phyloP scores from a whole-genome alignment of 78 protist genomes.

The Abeoforma whisleri region DNA sequence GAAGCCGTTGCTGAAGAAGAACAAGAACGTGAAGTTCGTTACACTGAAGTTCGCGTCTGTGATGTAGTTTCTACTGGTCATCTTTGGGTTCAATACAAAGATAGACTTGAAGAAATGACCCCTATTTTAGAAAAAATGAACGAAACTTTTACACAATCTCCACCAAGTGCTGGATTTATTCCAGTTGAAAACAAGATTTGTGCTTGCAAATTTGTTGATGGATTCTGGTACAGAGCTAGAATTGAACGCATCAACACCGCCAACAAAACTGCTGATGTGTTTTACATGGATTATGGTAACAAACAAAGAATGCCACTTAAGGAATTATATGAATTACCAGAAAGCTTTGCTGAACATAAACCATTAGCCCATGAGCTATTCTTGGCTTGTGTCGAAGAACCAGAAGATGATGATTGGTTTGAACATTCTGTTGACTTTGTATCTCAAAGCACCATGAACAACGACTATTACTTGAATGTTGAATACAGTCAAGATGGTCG shows the following conservation, averaged over 20 bases:
- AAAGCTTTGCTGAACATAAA: neutral
- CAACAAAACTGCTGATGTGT: neutral
- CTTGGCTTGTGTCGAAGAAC: slow-evolving; percentile 28
- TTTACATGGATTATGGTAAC: slow-evolving; percentile 41
- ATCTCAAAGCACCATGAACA: neutral
- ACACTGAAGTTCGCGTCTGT: neutral
- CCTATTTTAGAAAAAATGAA: neutral
- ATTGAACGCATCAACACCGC: neutral
- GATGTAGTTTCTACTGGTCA: neutral
- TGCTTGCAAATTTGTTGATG: slow-evolving; percentile 5
- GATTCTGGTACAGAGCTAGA: neutral
- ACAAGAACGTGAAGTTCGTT: slow-evolving; percentile 27
- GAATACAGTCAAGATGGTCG: slow-evolving; percentile 20
- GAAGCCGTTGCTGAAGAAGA: slow-evolving; percentile 16
- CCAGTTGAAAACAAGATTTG: neutral
- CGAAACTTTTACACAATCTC: neutral
- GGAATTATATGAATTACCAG: neutral
- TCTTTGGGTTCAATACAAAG: too few species aligned
- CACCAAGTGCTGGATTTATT: neutral
- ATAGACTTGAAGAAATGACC: too few species aligned
- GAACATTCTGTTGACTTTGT: slow-evolving; percentile 19
- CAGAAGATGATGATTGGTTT: slow-evolving; percentile 37
- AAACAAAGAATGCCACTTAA: neutral
- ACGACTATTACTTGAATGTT: slow-evolving; percentile 2
- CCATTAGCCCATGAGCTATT: slow-evolving; percentile 5